Conservation (phyloP, 2,329 filamentous ascomycete species). For the Fusarium denticulatum region DNA sequence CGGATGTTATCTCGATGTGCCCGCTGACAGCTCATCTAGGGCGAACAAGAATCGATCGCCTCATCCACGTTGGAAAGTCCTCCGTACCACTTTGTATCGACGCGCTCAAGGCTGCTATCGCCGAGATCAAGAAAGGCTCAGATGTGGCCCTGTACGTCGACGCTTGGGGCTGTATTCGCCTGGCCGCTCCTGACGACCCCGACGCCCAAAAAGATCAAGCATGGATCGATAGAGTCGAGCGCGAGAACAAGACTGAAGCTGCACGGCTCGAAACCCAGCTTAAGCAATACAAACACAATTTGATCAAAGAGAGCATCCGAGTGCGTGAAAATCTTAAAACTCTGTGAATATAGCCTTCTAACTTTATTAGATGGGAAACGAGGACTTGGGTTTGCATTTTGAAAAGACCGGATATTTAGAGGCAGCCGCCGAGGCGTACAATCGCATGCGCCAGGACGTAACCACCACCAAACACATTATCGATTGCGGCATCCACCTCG, state of each 20-base stretch:
- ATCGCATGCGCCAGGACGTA: constrained; percentile 89
- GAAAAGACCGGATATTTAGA: constrained; percentile 80
- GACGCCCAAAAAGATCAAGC: constrained; percentile 72
- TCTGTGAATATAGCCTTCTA: constrained; percentile 20
- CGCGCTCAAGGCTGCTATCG: constrained; percentile 80
- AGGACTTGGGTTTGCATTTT: constrained; percentile 87
- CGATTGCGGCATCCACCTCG: constrained; percentile 82
- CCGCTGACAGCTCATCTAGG: constrained; percentile 60
- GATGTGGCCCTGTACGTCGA: constrained; percentile 78
- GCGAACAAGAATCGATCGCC: constrained; percentile 81
- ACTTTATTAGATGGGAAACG: constrained; percentile 81
- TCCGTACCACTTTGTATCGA: constrained; percentile 82
- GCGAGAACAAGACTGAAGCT: constrained; percentile 74
- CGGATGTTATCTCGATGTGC: background rate
- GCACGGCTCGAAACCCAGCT: constrained; percentile 84
- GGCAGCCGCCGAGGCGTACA: constrained; percentile 79
- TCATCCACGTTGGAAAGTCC: constrained; percentile 81
- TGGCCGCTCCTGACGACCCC: constrained; percentile 72
- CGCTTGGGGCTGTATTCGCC: constrained; percentile 71
- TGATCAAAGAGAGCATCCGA: constrained; percentile 96
- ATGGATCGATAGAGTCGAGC: constrained; percentile 79
- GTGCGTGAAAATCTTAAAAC: constrained; percentile 53
- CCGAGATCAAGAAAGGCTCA: constrained; percentile 78
- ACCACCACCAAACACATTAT: constrained; percentile 84
- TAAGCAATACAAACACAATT: constrained; percentile 93